A percentile compares a stretch with the other conserved stretches of the same genome.
Conservation (phyloP, 345 rosid species). For the Zanthoxylum bungeanum region DNA sequence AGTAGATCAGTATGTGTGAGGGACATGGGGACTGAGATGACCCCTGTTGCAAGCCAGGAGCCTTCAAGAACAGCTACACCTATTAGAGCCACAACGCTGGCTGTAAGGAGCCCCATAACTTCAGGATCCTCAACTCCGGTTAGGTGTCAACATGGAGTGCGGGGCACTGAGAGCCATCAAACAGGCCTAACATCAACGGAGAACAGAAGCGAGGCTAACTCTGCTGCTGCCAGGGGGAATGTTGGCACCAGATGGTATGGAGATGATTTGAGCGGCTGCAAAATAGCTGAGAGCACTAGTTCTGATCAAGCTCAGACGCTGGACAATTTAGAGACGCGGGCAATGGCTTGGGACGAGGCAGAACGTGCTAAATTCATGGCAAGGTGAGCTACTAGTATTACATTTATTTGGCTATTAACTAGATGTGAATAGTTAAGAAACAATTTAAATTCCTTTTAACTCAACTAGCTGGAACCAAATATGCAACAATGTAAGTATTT, state of each 20-base stretch:
- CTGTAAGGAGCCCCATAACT: conserved; percentile 65
- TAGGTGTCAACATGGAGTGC: conserved; percentile 37
- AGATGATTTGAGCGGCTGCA: conserved; percentile 20
- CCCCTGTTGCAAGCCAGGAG: conserved; percentile 86
- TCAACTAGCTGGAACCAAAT: neutral
- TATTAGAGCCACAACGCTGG: conserved; percentile 72
- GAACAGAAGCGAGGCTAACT: conserved; percentile 20
- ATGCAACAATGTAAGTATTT: neutral
- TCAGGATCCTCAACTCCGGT: conserved; percentile 81
- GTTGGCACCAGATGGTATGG: conserved; percentile 9
- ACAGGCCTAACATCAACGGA: conserved; percentile 16
- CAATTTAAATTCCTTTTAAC: neutral
- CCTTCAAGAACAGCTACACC: conserved; percentile 92
- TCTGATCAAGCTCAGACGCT: conserved; percentile 32
- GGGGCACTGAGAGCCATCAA: conserved; percentile 25
- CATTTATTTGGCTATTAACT: conserved; percentile 4
- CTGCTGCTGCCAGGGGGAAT: conserved; percentile 16
- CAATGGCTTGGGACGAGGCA: conserved; percentile 91
- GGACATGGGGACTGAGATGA: conserved; percentile 99
- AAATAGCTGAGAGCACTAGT: conserved; percentile 16
- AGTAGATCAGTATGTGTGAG: conserved; percentile 75
- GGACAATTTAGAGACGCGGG: conserved; percentile 66
- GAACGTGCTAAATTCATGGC: conserved; percentile 92
- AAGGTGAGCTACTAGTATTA: conserved; percentile 40
- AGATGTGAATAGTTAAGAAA: neutral